Evolutionary conservation across 2,329 filamentous ascomycete genomes (phyloP).

Genomic region (Fusarium chlamydosporum): DNA sequence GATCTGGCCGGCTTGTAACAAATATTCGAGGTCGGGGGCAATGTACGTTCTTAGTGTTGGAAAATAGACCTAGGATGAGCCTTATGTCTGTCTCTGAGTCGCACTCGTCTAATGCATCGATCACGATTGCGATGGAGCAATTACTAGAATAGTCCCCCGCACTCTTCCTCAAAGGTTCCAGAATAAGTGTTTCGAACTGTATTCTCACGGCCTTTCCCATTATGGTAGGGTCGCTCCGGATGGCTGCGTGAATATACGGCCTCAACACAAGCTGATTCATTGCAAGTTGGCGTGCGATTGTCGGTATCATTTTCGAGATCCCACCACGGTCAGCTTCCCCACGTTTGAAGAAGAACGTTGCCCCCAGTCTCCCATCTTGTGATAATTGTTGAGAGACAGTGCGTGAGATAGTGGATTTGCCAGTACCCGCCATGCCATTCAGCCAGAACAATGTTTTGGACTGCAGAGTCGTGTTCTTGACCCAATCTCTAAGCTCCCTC

Average conservation of each 20-base stretch:
- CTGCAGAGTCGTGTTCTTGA: fast-evolving
- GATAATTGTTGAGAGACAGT: constrained; percentile 54
- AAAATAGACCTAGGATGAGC: neutral
- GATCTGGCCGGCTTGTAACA: constrained; percentile 60
- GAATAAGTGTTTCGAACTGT: neutral
- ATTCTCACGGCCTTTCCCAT: fast-evolving
- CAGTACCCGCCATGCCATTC: neutral
- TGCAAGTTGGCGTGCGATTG: neutral
- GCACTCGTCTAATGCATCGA: neutral
- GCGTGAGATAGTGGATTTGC: constrained; percentile 49
- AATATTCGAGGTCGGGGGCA: constrained; percentile 53
- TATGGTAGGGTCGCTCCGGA: neutral
- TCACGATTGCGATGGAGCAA: neutral
- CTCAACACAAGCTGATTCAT: fast-evolving
- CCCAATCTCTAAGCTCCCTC: fast-evolving
- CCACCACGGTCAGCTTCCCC: constrained; percentile 41
- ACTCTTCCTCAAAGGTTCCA: neutral
- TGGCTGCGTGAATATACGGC: fast-evolving
- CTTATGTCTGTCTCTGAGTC: fast-evolving
- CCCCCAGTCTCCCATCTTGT: constrained; percentile 36
- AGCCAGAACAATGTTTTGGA: constrained; percentile 3
- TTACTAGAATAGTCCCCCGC: fast-evolving
- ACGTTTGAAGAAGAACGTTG: constrained; percentile 62
- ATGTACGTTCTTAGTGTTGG: neutral
- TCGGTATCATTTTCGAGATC: fast-evolving